These are phyloP conservation scores for carrot (Daucus carota) DNA, from an alignment of 129 eudicot genomes.

Conservation along the genomic window DNA sequence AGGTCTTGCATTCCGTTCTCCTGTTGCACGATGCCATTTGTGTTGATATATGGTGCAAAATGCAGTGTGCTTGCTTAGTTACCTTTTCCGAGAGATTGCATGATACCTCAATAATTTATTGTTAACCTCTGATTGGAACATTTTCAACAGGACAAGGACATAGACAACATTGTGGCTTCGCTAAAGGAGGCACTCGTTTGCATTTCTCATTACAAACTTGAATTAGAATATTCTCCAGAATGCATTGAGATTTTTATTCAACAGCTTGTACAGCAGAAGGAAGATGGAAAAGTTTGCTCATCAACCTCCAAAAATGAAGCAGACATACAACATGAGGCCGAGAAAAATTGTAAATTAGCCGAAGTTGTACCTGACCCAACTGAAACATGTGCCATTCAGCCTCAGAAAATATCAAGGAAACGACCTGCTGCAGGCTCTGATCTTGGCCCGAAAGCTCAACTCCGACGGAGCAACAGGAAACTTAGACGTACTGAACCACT, in stretches of 20 bases:
- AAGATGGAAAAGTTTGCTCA: background rate
- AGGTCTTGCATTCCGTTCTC: too few species aligned
- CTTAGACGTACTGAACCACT: background rate
- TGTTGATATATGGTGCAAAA: too few species aligned
- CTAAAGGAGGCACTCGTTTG: slow-evolving; percentile 12
- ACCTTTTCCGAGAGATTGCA: background rate
- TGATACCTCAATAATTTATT: background rate
- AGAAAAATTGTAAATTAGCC: background rate
- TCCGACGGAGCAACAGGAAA: background rate
- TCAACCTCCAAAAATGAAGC: background rate
- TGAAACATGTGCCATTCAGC: too few species aligned
- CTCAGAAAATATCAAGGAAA: background rate
- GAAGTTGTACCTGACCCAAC: background rate
- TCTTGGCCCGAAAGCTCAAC: background rate
- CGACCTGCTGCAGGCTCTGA: background rate
- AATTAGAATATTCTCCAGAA: slow-evolving; percentile 11
- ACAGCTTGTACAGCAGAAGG: slow-evolving; percentile 8
- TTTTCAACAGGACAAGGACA: background rate
- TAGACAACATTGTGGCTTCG: slow-evolving; percentile 15
- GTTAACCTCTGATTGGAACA: background rate
- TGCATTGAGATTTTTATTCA: slow-evolving; percentile 5
- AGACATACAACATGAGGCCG: background rate
- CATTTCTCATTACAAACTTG: slow-evolving; percentile 17
- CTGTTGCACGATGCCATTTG: too few species aligned
- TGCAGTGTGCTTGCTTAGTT: background rate